phyloP scores from a whole-genome alignment of 1,284 basidiomycete species.

The Apiotrichum domesticum region DNA sequence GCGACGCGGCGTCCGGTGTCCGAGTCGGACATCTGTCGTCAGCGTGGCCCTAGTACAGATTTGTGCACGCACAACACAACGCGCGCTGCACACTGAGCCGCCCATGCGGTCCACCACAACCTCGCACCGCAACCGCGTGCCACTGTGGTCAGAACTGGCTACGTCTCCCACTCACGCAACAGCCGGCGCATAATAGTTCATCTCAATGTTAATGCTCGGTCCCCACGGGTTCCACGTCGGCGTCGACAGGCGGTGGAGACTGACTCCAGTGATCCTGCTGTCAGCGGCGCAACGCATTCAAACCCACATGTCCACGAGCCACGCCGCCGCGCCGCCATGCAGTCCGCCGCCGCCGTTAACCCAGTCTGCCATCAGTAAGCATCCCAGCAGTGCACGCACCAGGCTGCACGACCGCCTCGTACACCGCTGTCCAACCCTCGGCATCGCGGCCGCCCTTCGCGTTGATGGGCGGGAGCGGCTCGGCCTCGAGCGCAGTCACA shows the following conservation, averaged over 20 bases:
- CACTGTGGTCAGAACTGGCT: not conserved
- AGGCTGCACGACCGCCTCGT: constrained; percentile 4
- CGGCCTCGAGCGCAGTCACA: not conserved
- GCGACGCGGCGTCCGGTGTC: constrained; percentile 3
- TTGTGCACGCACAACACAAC: constrained; percentile 1
- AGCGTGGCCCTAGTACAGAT: not conserved
- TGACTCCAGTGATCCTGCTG: not conserved
- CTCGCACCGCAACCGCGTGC: constrained; percentile 5
- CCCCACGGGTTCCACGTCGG: constrained; percentile 27
- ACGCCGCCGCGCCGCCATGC: constrained; percentile 32
- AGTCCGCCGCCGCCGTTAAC: constrained; percentile 24
- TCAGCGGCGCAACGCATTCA: too few relatives aligned
- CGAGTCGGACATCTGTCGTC: constrained; percentile 5
- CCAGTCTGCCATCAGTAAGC: constrained; percentile 13
- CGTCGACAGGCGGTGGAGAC: constrained; percentile 9
- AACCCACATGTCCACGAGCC: constrained; percentile 26
- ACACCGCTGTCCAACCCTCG: not conserved
- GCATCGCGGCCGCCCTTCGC: not conserved
- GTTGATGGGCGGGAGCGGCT: not conserved
- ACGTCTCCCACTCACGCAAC: not conserved
- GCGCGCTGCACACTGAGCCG: not conserved
- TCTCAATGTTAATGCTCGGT: constrained; percentile 25
- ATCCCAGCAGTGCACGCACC: not conserved
- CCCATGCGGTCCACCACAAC: constrained; percentile 4
- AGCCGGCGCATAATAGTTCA: constrained; percentile 25